These are phyloP conservation scores for Fusarium abutilonis DNA, from an alignment of 2,329 filamentous ascomycete genomes.

Conservation along the genomic window DNA sequence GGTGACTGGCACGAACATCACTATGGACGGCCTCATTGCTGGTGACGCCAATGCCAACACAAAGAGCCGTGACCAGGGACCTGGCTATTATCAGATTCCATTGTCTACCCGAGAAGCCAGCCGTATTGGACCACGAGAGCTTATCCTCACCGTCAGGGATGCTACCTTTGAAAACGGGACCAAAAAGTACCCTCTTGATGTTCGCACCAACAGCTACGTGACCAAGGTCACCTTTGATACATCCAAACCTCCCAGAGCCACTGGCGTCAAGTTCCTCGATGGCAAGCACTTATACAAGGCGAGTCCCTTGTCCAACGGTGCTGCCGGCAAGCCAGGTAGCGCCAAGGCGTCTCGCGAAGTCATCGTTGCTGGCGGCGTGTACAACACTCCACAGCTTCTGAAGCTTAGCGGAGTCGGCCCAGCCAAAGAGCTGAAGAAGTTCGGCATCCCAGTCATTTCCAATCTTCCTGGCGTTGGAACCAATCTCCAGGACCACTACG, in stretches of 20 bases:
- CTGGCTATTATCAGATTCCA: slow-evolving; percentile 66
- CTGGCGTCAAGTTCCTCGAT: slow-evolving; percentile 49
- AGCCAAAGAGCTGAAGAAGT: slow-evolving; percentile 52
- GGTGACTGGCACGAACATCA: slow-evolving; percentile 24
- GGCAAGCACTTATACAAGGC: slow-evolving; percentile 40
- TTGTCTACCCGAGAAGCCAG: slow-evolving; percentile 60
- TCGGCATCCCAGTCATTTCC: slow-evolving; percentile 57
- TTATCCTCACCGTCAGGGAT: slow-evolving; percentile 54
- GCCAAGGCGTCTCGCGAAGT: slow-evolving; percentile 55
- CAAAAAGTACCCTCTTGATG: slow-evolving; percentile 37
- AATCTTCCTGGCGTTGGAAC: slow-evolving; percentile 65
- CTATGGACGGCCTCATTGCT: slow-evolving; percentile 28
- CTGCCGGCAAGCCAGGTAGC: slow-evolving; percentile 19
- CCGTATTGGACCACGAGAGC: slow-evolving; percentile 65
- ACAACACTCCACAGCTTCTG: slow-evolving; percentile 63
- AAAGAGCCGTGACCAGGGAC: slow-evolving; percentile 21
- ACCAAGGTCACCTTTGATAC: slow-evolving; percentile 52
- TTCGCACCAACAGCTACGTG: slow-evolving; percentile 44
- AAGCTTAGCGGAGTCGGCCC: slow-evolving; percentile 62
- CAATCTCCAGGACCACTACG: slow-evolving; percentile 67
- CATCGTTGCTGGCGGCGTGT: slow-evolving; percentile 60
- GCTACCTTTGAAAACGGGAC: slow-evolving; percentile 29
- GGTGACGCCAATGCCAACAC: slow-evolving; percentile 38
- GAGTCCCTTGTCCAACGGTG: slow-evolving; percentile 20
- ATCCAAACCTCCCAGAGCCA: slow-evolving; percentile 45